Percentiles rank a stretch among this genome's conserved stretches.
phyloP scores from a whole-genome alignment of 768 basidiomycete species.

The Fistulinella prunicolor region DNA sequence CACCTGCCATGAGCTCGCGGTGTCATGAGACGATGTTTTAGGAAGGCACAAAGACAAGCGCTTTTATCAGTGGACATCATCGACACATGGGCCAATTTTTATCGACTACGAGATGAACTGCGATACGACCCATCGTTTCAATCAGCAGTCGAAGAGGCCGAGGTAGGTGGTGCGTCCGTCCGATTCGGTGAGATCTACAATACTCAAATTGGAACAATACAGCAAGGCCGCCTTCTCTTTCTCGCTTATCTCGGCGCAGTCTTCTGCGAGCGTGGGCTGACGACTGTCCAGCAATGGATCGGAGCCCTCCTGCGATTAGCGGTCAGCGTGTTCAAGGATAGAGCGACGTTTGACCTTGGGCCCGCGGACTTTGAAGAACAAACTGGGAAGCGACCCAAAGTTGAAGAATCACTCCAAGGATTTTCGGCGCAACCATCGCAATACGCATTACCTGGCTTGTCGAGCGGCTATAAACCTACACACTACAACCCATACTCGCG shows the following conservation, averaged over 20 bases:
- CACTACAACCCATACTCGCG: conserved; percentile 32
- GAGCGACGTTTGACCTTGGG: conserved; percentile 13
- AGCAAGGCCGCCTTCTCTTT: conserved; percentile 61
- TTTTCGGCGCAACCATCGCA: conserved; percentile 28
- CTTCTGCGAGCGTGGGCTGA: conserved; percentile 51
- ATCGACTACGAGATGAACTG: conserved; percentile 34
- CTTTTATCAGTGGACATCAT: conserved; percentile 33
- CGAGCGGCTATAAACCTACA: conserved; percentile 19
- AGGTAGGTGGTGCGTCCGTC: conserved; percentile 36
- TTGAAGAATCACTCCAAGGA: conserved; percentile 32
- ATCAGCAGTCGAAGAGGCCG: conserved; percentile 24
- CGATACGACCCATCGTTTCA: conserved; percentile 33
- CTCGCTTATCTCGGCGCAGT: conserved; percentile 67
- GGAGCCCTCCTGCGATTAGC: conserved; percentile 36
- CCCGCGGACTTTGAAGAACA: conserved; percentile 29
- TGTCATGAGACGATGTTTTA: conserved; percentile 23
- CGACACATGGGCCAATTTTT: conserved; percentile 37
- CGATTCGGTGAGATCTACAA: conserved; percentile 8
- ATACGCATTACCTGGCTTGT: conserved; percentile 12
- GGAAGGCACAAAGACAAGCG: conserved; percentile 24
- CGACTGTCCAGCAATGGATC: conserved; percentile 57
- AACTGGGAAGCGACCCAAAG: conserved; percentile 28
- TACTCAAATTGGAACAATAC: conserved; percentile 17
- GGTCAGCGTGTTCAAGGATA: conserved; percentile 16
- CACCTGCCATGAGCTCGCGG: conserved; percentile 9